Base-by-base conservation (phyloP, 257 asterid genomes). In the Jacaranda mimosifolia region DNA sequence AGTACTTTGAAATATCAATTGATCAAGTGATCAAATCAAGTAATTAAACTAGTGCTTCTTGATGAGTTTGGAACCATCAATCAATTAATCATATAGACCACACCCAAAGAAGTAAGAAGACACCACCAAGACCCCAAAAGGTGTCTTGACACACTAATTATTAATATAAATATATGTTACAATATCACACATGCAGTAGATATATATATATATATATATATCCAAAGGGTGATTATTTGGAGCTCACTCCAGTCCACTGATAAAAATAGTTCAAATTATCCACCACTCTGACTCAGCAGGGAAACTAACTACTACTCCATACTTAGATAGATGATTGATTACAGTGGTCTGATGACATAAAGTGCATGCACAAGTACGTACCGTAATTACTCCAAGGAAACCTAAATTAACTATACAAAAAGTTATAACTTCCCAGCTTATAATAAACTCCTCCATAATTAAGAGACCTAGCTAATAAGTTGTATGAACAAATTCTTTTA, bases 401-500 rank as follows among this genome's bases (percentile, higher is more conserved):
- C 77, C 73, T 76, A 67, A 58, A 35, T 60, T 26, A 26, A 26
- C 80, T 75, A 46, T 73, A 80, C 85, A 79, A 60, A 17, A 72
- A 77, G 80, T 82, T 77, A 55, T 70, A 80, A 76, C 55, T 42
- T 72, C 60, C 65, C 53, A 68, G 17, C 77, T 65, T 74, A 32
- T 57, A 46, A 9, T 68, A 43, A 63, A 42, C 6, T 42, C 8
- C 45, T 40, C 3, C 68, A 26, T 26, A 45, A 74, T 45, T 51
- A 65, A 4, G 57, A 53, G 38, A 48, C 70, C 82, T 77, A 13
- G 15, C 15, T 55, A 1, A n/a, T 7, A 63, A 70, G 66, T 46
- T 73, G 65, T 76, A 85, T 70, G 35, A 77, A 81, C 86, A 81
- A 57, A 74, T 76, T 13, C 63, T 64, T 52, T 49, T 43, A 45